Percentiles rank a stretch among this genome's conserved stretches.
Conservation (phyloP, 306 rosid species). For the Oxytropis ochrocephala region DNA sequence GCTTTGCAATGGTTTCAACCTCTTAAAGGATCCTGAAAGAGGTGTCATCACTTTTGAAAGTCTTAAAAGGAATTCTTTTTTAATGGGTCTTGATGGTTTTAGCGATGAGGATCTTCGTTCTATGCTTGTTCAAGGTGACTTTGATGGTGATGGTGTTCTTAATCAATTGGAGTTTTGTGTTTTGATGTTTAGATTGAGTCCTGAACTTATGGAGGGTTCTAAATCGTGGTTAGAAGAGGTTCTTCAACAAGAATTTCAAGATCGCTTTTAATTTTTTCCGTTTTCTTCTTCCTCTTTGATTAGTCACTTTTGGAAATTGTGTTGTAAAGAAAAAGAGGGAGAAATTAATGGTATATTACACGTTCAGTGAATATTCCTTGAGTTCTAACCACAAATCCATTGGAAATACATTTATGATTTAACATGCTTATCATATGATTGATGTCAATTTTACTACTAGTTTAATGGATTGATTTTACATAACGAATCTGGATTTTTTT, state of each 20-base stretch:
- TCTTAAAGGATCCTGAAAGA: conserved; percentile 42
- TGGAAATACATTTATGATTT: too few species aligned
- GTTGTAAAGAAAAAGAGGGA: background rate
- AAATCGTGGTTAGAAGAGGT: conserved; percentile 44
- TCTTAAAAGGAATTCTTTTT: conserved; percentile 47
- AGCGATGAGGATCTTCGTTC: conserved; percentile 51
- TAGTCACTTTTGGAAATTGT: background rate
- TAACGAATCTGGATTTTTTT: too few species aligned
- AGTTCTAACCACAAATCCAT: background rate
- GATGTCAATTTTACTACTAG: too few species aligned
- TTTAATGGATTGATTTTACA: too few species aligned
- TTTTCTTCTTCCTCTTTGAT: background rate
- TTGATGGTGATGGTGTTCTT: conserved; percentile 66
- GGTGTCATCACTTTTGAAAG: conserved; percentile 63
- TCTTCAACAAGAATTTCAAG: conserved; percentile 29
- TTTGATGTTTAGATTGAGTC: conserved; percentile 72
- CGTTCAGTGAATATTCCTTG: background rate
- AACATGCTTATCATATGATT: too few species aligned
- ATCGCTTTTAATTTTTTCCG: background rate
- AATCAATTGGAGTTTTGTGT: conserved; percentile 77
- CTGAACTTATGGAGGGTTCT: conserved; percentile 64
- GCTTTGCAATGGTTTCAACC: conserved; percentile 62
- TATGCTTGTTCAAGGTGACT: conserved; percentile 62
- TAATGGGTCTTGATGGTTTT: conserved; percentile 47
- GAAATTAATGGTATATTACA: background rate